Base-by-base conservation (phyloP, 2,329 filamentous ascomycete species). In the Penicillium sp. region DNA sequence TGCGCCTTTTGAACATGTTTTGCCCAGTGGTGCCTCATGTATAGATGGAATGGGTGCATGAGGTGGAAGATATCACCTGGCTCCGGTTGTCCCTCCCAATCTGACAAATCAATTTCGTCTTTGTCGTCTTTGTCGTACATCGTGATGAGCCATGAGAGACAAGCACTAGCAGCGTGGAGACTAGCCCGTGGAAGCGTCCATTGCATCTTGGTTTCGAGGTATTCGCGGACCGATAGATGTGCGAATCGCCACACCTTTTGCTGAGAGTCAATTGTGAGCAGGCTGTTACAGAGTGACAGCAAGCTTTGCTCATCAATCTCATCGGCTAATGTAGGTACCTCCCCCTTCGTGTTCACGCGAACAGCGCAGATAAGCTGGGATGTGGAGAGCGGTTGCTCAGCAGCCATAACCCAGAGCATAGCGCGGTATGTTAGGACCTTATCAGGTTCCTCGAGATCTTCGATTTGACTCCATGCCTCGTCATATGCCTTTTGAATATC, bases 141-240 rank as follows among this genome's bases (percentile, higher is more conserved):
- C 9, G 29, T 35, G 19, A 51, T 48, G 15, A 53, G 43, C 24
- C 31, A 51, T 12, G 50, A 48, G 13, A 55, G 35, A 21, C 43
- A 55, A 22, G 44, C 43, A 28, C 7, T 53, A 9, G 47, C 50
- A n/a, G 47, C 50, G 19, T 55, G 37, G 15, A 33, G 38, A 26
- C 52, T 17, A 1, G 31, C 43, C 15, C 19, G 15, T 26, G 44
- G 22, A 21, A 39, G 4, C 12, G 32, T 32, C 39, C 29, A 37
- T 5, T 39, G 7, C 9, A 24, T 19, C 19, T 33, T 32, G n/a
- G 43, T 21, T 10, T 57, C 49, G 3, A 57, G 42, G 24, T 51
- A 57, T 45, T 57, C 53, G 31, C 34, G 24, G 17, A 54, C 55
- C 1, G 53, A 55, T 2, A 56, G 39, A 45, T 57, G 55, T 2